Conservation (phyloP, 768 basidiomycete species). For the Boletus rubroflammeus region DNA sequence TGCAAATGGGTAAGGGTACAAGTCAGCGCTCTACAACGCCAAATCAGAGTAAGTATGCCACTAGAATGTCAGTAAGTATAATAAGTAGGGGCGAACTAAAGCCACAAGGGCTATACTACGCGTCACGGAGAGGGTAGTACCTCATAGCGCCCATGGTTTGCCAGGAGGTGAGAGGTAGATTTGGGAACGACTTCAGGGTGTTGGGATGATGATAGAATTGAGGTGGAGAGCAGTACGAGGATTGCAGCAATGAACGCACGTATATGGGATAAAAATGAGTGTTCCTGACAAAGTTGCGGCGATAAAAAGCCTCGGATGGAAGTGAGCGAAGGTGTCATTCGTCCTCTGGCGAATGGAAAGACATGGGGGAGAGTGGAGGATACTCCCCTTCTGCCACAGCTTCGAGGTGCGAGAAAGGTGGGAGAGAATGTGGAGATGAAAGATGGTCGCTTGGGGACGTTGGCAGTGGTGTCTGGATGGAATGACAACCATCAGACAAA, state of each 20-base stretch:
- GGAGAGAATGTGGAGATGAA: conserved; percentile 50
- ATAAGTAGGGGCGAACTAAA: conserved; percentile 25
- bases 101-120: conserved; percentile 18
- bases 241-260: conserved; percentile 30
- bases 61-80: conserved; percentile 32
- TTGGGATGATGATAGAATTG: conserved; percentile 20
- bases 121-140: conserved; percentile 2
- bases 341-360: conserved; percentile 55
- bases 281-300: conserved; percentile 17
- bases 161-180: conserved; percentile 17
- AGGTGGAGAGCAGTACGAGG: conserved; percentile 25
- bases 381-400: conserved; percentile 79
- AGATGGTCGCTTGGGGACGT: conserved; percentile 37
- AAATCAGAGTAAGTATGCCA: conserved; percentile 28
- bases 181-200: conserved; percentile 14
- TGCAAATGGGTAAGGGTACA: conserved; percentile 32
- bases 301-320: conserved; percentile 28
- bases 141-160: conserved; percentile 9
- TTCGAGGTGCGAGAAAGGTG: conserved; percentile 78
- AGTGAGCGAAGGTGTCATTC: conserved; percentile 24
- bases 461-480: conserved; percentile 51
- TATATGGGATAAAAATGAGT: conserved; percentile 26
- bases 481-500: conserved; percentile 6
- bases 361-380: conserved; percentile 72
- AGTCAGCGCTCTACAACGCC: conserved; percentile 32